Evolutionary conservation across 148 eudicot species (phyloP).

Genomic region (Rhododendron simsii): DNA sequence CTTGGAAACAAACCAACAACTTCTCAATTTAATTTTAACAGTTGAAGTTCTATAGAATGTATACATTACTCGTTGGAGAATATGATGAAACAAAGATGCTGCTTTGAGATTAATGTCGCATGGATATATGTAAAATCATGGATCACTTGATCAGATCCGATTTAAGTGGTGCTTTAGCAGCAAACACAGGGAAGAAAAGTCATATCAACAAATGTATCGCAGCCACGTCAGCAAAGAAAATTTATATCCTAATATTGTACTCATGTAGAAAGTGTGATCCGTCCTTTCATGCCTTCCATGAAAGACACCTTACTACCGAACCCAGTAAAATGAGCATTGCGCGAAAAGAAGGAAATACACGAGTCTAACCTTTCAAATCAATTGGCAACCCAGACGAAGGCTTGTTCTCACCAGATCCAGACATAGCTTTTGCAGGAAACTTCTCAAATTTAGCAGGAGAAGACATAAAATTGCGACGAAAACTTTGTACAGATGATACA

Average conservation of each 20-base stretch:
- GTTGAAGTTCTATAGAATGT: not conserved
- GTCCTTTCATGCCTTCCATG: not conserved
- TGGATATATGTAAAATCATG: not conserved
- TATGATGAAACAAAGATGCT: not conserved
- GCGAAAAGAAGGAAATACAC: not conserved
- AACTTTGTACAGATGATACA: conserved; percentile 36
- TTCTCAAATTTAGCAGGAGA: conserved; percentile 32
- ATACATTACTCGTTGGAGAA: not conserved
- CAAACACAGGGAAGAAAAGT: not conserved
- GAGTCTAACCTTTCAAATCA: conserved; percentile 60
- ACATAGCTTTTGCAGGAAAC: conserved; percentile 57
- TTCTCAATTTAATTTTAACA: not conserved
- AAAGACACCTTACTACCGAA: not conserved
- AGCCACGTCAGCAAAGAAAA: not conserved
- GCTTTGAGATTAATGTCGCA: not conserved
- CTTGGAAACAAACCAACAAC: not conserved
- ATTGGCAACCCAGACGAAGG: conserved; percentile 58
- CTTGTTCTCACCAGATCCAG: conserved; percentile 57
- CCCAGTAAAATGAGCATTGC: not conserved
- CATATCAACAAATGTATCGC: not conserved
- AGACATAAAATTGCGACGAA: conserved; percentile 39
- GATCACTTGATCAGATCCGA: not conserved
- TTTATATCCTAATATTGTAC: not conserved
- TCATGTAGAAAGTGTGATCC: not conserved
- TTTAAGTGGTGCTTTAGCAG: not conserved